Evolutionary conservation across 1,139 yeast genomes (phyloP), one percentile per base, ranked within the genome.

Genomic region (Williopsis jadinii): DNA sequence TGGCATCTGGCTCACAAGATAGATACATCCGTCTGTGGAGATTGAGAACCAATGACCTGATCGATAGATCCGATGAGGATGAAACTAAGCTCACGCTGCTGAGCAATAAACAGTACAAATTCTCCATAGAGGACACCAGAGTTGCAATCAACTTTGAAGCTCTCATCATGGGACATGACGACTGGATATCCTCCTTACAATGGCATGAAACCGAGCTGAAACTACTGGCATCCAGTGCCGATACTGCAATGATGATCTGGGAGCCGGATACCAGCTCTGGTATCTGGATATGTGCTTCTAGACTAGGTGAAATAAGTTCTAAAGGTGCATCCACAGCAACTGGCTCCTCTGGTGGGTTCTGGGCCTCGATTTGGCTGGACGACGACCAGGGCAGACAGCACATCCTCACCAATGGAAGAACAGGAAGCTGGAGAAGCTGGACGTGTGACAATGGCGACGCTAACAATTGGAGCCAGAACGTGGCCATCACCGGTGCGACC

Each of bases 321-420:
- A 92, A 92, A 62, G 99, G 99, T 52, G 96, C 98, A 0, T 84
- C 95, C 4, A 90, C 98, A 0, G 98, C 98, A 3, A 92, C 98
- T 0, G 99, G 99, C 10, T 85, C 98, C 0, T 79, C 96, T 2
- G 98, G 98, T 50, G 98, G 98, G 3, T 90, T 94, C 60, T 92
- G 96, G 95, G 75, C 86, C 2, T 83, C 94, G 40, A 57, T 82
- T 29, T 92, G 97, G 97, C 75, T 84, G 40, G 59, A 67, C 9
- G 66, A 72, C 32, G 60, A 62, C 2, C 58, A 60, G 1, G 61
- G 60, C 0, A 52, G 50, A 13, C 77, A 77, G 47, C 73, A 71
- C 48, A 78, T 88, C 19, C 64, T 86, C 36, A 83, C 97, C 5
- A 78, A 84, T 53, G 95, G 97, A 47, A 85, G 82, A 54, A 87